Percentiles rank a stretch among this genome's conserved stretches.
phyloP scores from a whole-genome alignment of 306 rosid species.

The Acacia acuminata region DNA sequence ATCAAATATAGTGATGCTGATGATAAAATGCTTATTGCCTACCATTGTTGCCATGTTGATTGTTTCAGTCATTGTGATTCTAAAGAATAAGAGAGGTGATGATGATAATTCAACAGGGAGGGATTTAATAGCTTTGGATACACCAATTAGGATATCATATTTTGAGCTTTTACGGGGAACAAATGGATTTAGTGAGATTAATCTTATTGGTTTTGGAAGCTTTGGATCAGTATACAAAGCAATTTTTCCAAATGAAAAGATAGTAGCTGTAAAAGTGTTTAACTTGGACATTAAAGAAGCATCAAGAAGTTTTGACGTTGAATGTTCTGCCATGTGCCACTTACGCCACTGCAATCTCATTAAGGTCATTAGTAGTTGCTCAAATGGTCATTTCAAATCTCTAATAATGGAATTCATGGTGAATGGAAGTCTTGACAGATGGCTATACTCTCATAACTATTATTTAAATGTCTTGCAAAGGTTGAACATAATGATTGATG shows the following conservation, averaged over 20 bases:
- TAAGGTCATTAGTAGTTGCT: neutral
- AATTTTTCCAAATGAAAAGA: neutral
- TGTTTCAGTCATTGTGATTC: no score
- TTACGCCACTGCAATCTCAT: neutral
- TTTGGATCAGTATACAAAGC: neutral
- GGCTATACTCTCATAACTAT: neutral
- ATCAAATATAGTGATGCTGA: neutral
- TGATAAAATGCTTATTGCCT: neutral
- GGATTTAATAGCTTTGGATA: neutral
- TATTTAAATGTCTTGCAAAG: neutral
- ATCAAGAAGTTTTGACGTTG: neutral
- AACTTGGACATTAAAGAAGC: neutral
- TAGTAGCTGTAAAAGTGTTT: neutral
- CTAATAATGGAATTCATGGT: neutral
- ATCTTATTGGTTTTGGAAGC: neutral
- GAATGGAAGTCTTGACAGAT: neutral
- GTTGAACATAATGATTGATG: neutral
- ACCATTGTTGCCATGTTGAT: neutral
- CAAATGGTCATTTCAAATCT: neutral
- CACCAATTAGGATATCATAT: neutral
- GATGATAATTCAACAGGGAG: neutral
- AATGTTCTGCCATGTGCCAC: neutral
- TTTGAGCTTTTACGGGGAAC: neutral
- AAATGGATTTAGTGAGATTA: neutral
- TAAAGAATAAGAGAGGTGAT: no score